Conservation (phyloP, 306 rosid species). For the Corylus americana region DNA sequence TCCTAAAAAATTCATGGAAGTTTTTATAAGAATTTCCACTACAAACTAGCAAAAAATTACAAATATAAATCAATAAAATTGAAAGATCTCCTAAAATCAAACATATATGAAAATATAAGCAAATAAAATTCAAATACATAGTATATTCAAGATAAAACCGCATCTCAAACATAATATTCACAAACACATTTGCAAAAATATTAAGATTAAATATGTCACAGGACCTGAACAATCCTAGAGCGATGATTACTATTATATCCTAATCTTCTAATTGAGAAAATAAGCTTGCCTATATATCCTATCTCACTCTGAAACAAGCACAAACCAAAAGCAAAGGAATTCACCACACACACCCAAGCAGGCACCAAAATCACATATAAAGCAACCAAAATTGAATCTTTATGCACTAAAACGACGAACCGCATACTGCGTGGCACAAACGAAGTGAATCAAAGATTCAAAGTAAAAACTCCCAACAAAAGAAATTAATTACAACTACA, state of each 20-base stretch:
- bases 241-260: conserved; percentile 24
- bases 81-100: too few species aligned
- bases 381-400: neutral
- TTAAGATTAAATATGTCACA: neutral
- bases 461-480: neutral
- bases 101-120: too few species aligned
- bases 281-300: neutral
- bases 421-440: neutral
- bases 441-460: neutral
- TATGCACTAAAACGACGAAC: neutral
- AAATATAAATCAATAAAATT: too few species aligned
- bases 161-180: neutral
- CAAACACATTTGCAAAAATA: neutral
- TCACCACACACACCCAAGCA: conserved; percentile 4
- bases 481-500: neutral
- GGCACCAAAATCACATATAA: neutral
- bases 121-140: too few species aligned
- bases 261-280: neutral
- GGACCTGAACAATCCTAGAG: neutral
- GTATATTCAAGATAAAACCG: neutral
- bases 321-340: neutral
- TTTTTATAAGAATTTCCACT: too few species aligned
- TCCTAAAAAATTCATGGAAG: too few species aligned
- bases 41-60: too few species aligned
- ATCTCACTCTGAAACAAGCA: neutral